Conservation (phyloP, 2,329 filamentous ascomycete species). For the Sclerotinia subarctica region DNA sequence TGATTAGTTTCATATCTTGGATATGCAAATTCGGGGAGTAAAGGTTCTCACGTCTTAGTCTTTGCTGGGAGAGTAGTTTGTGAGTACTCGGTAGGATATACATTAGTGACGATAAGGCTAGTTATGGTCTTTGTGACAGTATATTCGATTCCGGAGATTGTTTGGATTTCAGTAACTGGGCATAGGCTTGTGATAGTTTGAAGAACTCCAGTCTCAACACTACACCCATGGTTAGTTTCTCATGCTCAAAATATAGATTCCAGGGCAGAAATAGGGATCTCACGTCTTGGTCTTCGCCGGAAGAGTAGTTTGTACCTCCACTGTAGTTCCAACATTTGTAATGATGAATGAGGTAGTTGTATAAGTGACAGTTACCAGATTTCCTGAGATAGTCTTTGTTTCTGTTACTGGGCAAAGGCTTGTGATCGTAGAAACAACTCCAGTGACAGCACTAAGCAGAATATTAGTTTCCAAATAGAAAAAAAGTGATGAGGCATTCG, state of each 20-base stretch:
- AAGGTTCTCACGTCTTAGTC: slow-evolving; percentile 23
- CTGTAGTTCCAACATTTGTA: slow-evolving; percentile 27
- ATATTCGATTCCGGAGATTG: slow-evolving; percentile 42
- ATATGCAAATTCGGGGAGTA: not conserved
- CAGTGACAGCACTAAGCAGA: slow-evolving; percentile 6
- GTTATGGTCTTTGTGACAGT: slow-evolving; percentile 33
- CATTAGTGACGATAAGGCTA: slow-evolving; percentile 30
- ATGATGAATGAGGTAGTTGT: slow-evolving; percentile 29
- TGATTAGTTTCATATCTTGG: not conserved
- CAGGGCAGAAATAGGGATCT: not conserved
- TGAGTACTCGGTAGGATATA: slow-evolving; percentile 21
- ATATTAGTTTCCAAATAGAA: not conserved
- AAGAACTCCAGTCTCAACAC: slow-evolving; percentile 27
- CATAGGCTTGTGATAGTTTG: slow-evolving; percentile 42
- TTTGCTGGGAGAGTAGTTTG: slow-evolving; percentile 27
- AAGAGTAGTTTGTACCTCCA: slow-evolving; percentile 1
- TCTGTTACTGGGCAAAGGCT: slow-evolving; percentile 47
- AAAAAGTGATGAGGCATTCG: not conserved
- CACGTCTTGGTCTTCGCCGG: slow-evolving; percentile 23
- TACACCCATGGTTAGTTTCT: not conserved
- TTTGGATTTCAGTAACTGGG: slow-evolving; percentile 48
- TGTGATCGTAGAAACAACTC: slow-evolving; percentile 38
- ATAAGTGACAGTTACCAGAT: slow-evolving; percentile 33
- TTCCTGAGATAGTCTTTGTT: slow-evolving; percentile 46
- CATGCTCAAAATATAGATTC: not conserved